A percentile compares a stretch with the other conserved stretches of the same genome.
phyloP scores from a whole-genome alignment of 306 rosid genomes.

The Acacia acuminata region DNA sequence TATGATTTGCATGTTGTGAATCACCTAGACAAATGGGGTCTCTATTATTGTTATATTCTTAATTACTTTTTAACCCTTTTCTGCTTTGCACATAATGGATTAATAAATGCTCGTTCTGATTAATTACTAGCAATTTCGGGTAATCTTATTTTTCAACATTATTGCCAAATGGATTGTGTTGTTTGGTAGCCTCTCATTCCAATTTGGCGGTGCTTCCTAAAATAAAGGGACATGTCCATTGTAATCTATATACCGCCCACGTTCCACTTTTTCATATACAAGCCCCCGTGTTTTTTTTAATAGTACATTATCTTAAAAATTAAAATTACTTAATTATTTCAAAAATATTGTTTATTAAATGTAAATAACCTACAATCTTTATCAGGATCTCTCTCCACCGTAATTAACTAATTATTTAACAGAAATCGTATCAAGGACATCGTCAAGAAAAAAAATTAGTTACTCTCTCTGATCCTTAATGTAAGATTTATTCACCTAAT shows the following conservation, averaged over 20 bases:
- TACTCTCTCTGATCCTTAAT: no score
- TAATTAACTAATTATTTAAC: not conserved
- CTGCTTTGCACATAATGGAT: no score
- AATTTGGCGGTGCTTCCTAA: not conserved
- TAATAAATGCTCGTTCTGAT: no score
- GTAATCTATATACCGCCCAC: not conserved
- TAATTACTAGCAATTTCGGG: not conserved
- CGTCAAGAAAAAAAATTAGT: no score
- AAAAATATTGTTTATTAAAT: not conserved
- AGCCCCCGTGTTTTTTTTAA: no score
- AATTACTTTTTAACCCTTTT: not conserved
- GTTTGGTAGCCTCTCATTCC: not conserved
- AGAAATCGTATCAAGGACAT: no score
- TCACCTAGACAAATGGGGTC: constrained; percentile 49
- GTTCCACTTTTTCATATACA: no score
- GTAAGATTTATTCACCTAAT: no score
- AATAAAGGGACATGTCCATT: not conserved
- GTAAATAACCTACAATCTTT: not conserved
- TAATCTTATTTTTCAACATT: not conserved
- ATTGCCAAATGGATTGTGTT: not conserved
- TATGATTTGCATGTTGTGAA: constrained; percentile 41
- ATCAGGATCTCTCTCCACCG: not conserved
- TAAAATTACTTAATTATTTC: no score
- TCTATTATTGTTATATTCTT: not conserved
- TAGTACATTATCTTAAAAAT: no score